Evolutionary conservation across 805 yeast species (phyloP).

Genomic region (Lachancea fermentati): DNA sequence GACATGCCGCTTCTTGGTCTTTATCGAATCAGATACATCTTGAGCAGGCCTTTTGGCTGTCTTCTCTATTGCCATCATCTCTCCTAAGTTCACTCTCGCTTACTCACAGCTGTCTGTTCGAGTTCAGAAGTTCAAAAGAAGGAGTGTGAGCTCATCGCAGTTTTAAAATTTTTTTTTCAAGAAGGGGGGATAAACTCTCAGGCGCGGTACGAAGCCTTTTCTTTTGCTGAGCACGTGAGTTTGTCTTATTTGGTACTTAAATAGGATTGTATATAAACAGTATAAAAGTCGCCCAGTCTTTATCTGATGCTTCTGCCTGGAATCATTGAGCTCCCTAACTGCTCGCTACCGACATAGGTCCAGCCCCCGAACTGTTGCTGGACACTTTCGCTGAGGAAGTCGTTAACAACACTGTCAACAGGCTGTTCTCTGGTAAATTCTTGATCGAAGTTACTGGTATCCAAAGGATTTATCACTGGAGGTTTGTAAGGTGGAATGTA

Average conservation of each 20-base stretch:
- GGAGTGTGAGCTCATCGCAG: constrained; percentile 13
- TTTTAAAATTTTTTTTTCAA: constrained; percentile 12
- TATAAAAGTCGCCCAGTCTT: not conserved
- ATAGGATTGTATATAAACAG: not conserved
- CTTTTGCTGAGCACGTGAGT: not conserved
- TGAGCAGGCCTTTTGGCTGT: constrained; percentile 21
- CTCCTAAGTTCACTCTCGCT: not conserved
- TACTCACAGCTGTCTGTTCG: not conserved
- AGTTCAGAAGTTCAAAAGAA: not conserved
- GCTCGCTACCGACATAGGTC: constrained; percentile 81
- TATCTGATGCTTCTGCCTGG: constrained; percentile 30
- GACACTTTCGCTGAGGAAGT: constrained; percentile 86
- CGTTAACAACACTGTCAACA: constrained; percentile 91
- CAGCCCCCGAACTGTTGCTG: constrained; percentile 98
- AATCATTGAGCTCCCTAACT: constrained; percentile 34
- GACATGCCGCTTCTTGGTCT: constrained; percentile 29
- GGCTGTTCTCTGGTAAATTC: constrained; percentile 92
- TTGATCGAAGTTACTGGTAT: constrained; percentile 88
- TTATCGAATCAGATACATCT: constrained; percentile 12
- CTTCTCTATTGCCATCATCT: constrained; percentile 31
- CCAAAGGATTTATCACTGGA: constrained; percentile 74
- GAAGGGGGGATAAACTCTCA: constrained; percentile 2
- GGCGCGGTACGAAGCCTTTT: constrained; percentile 1
- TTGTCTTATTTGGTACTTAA: not conserved
- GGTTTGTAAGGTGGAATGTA: constrained; percentile 97